Conservation (phyloP, 2,329 filamentous ascomycete species). For the Talaromyces sp. region DNA sequence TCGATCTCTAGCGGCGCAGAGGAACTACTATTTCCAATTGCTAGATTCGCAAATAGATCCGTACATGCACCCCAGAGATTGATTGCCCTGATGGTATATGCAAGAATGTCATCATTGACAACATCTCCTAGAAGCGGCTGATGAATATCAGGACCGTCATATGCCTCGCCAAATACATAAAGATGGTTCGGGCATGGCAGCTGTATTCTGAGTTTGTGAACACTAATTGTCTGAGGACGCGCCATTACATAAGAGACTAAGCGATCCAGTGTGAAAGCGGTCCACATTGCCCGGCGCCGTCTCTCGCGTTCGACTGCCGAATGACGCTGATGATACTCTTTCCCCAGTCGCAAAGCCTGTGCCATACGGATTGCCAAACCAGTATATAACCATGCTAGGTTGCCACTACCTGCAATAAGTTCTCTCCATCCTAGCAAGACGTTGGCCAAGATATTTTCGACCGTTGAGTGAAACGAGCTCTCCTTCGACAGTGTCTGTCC, state of each 20-base stretch:
- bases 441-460: constrained; percentile 3
- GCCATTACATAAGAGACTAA: constrained; percentile 4
- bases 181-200: neutral
- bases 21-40: neutral
- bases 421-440: neutral
- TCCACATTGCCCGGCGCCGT: neutral
- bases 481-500: neutral
- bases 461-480: neutral
- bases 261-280: neutral
- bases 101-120: neutral
- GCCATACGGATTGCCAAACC: constrained; percentile 4
- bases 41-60: neutral
- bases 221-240: neutral
- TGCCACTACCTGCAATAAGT: neutral
- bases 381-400: neutral
- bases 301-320: constrained; percentile 3
- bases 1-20: neutral
- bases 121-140: neutral
- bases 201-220: constrained; percentile 1
- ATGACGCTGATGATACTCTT: constrained; percentile 9
- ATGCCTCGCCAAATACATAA: constrained; percentile 1
- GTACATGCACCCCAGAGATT: constrained; percentile 8
- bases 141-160: neutral
- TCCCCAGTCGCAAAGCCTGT: neutral
- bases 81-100: neutral